These are phyloP conservation scores for Proliferodiscus dingleyae DNA, from an alignment of 2,329 filamentous ascomycete genomes.

Conservation along the genomic window DNA sequence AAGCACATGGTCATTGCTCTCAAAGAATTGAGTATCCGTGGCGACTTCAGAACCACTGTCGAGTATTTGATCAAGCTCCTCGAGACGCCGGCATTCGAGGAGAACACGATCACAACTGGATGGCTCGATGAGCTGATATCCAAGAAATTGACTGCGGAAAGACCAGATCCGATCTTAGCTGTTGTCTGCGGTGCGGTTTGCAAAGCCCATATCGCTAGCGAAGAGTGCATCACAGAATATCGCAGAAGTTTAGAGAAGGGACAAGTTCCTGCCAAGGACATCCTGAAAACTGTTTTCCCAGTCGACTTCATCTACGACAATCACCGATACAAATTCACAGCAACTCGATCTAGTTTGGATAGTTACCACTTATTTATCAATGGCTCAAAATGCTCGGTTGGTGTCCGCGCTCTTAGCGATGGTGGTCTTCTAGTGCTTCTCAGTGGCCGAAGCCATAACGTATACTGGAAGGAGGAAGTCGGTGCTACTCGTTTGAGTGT, in stretches of 20 bases:
- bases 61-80: constrained; percentile 99
- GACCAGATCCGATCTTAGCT: constrained; percentile 89
- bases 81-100: constrained; percentile 96
- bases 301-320: constrained; percentile 99
- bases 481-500: constrained; percentile 93
- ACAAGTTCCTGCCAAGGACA: constrained; percentile 93
- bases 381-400: constrained; percentile 91
- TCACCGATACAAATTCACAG: constrained; percentile 94
- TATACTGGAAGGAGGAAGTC: constrained; percentile 99
- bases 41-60: constrained; percentile 97
- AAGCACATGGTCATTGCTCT: constrained; percentile 99
- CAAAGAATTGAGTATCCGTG: constrained; percentile 98
- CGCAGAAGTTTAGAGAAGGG: constrained; percentile 87
- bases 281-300: constrained; percentile 94
- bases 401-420: constrained; percentile 86
- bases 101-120: constrained; percentile 97
- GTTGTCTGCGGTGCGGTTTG: constrained; percentile 92
- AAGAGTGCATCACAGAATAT: constrained; percentile 83
- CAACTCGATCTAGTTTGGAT: constrained; percentile 83
- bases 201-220: constrained; percentile 92
- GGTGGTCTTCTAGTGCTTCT: constrained; percentile 89
- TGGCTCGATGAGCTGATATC: constrained; percentile 99
- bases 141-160: constrained; percentile 93
- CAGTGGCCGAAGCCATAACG: constrained; percentile 89
- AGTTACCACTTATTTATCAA: constrained; percentile 99